A percentile compares a stretch with the other conserved stretches of the same genome.
Conservation (phyloP, 2,329 filamentous ascomycete species). For the Calonectria pseudoreteaudii region DNA sequence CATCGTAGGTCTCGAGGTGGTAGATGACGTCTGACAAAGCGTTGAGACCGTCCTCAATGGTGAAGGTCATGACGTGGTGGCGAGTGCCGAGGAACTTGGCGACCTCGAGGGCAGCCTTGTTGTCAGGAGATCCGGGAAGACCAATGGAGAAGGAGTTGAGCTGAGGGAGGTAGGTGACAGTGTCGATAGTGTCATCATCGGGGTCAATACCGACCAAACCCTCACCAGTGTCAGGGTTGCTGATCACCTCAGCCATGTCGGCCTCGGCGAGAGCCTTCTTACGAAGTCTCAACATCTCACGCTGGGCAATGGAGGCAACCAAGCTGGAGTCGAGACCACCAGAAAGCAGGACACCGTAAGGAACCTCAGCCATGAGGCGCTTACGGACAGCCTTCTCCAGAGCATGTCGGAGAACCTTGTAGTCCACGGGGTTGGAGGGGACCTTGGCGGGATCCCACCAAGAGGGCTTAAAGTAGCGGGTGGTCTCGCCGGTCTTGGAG, state of each 20-base stretch:
- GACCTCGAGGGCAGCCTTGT: slow-evolving; percentile 89
- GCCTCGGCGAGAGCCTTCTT: slow-evolving; percentile 67
- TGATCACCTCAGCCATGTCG: slow-evolving; percentile 52
- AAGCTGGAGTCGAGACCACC: slow-evolving; percentile 96
- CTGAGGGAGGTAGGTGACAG: slow-evolving; percentile 90
- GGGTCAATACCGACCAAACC: slow-evolving; percentile 89
- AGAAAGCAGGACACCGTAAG: slow-evolving; percentile 94
- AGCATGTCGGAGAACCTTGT: slow-evolving; percentile 82
- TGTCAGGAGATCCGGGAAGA: slow-evolving; percentile 91
- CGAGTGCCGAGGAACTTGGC: slow-evolving; percentile 97
- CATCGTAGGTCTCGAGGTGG: slow-evolving; percentile 97
- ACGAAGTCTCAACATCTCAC: slow-evolving; percentile 85
- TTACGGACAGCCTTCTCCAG: slow-evolving; percentile 95
- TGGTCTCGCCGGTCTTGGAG: slow-evolving; percentile 87
- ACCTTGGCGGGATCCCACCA: slow-evolving; percentile 91
- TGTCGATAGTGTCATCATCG: slow-evolving; percentile 88
- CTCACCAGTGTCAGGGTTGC: slow-evolving; percentile 70
- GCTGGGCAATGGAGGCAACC: slow-evolving; percentile 94
- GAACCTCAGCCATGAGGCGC: slow-evolving; percentile 98
- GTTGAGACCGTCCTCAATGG: slow-evolving; percentile 96
- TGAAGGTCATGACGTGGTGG: slow-evolving; percentile 98
- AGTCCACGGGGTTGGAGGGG: slow-evolving; percentile 83
- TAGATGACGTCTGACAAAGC: slow-evolving; percentile 97
- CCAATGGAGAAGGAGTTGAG: slow-evolving; percentile 99
- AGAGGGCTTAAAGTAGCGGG: slow-evolving; percentile 88